phyloP scores from a whole-genome alignment of 768 basidiomycete species.

The Agrocybe pediades region DNA sequence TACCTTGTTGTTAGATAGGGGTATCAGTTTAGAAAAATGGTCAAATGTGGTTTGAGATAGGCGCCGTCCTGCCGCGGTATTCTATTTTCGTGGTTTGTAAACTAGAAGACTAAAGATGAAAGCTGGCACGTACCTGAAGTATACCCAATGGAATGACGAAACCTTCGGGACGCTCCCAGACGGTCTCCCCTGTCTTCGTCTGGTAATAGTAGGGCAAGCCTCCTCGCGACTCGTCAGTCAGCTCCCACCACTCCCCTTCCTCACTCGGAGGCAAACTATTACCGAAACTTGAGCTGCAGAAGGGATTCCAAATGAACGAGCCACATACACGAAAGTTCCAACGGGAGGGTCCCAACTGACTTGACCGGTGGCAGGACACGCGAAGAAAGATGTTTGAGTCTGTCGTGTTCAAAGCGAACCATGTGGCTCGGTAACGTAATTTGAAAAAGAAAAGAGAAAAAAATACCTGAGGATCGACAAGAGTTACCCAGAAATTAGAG shows the following conservation, averaged over 20 bases:
- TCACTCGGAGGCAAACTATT: constrained; percentile 76
- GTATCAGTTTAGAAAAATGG: constrained; percentile 41
- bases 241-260: constrained; percentile 96
- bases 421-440: neutral
- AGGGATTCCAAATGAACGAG: constrained; percentile 12
- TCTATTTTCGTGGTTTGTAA: constrained; percentile 38
- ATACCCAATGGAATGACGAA: constrained; percentile 92
- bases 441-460: constrained; percentile 1
- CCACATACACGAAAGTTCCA: constrained; percentile 81
- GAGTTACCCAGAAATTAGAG: constrained; percentile 92
- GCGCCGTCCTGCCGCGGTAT: constrained; percentile 71
- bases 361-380: constrained; percentile 89
- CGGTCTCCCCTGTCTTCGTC: constrained; percentile 87
- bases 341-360: constrained; percentile 93
- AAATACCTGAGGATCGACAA: constrained; percentile 84
- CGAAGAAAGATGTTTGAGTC: constrained; percentile 78
- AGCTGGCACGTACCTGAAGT: constrained; percentile 68
- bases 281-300: constrained; percentile 13
- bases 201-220: constrained; percentile 94
- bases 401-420: constrained; percentile 20
- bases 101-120: constrained; percentile 4
- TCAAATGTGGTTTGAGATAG: constrained; percentile 58
- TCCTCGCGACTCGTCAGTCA: constrained; percentile 79
- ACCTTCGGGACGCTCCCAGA: constrained; percentile 88
- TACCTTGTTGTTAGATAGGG: constrained; percentile 28